phyloP scores from a whole-genome alignment of 768 basidiomycete species.

The Mycena crocata region DNA sequence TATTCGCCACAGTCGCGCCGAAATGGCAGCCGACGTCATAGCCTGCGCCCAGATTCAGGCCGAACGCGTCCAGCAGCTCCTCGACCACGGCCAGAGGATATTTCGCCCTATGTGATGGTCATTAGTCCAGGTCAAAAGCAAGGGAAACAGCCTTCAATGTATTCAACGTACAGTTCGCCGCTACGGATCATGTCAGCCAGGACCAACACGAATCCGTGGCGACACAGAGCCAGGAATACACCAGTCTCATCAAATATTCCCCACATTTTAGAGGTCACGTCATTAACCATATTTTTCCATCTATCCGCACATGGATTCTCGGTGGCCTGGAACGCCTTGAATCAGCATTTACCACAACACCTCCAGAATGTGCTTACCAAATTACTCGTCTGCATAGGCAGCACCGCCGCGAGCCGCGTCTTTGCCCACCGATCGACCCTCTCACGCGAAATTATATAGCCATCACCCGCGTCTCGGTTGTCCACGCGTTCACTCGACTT shows the following conservation, averaged over 20 bases:
- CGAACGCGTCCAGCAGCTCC: slow-evolving; percentile 16
- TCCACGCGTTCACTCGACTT: slow-evolving; percentile 20
- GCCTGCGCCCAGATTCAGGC: not conserved
- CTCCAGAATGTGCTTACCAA: not conserved
- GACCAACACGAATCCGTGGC: slow-evolving; percentile 28
- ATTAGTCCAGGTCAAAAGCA: too few species aligned
- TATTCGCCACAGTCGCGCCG: too few species aligned
- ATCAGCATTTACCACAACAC: not conserved
- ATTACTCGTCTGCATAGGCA: not conserved
- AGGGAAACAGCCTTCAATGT: too few species aligned
- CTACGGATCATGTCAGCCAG: slow-evolving; percentile 21
- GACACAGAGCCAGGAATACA: slow-evolving; percentile 25
- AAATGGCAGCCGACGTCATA: slow-evolving; percentile 27
- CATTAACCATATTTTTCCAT: slow-evolving; percentile 36
- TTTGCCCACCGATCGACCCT: slow-evolving; percentile 25
- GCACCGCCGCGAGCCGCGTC: not conserved
- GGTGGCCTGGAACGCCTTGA: not conserved
- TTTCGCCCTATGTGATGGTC: not conserved
- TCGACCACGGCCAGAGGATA: slow-evolving; percentile 5
- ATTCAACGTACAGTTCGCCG: slow-evolving; percentile 15
- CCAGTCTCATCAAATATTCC: too few species aligned
- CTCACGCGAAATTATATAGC: slow-evolving; percentile 23
- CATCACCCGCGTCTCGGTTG: slow-evolving; percentile 9
- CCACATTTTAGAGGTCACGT: slow-evolving; percentile 24
- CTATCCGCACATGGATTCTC: slow-evolving; percentile 27